phyloP scores from a whole-genome alignment of 768 basidiomycete genomes.

The Panellus pusillus region DNA sequence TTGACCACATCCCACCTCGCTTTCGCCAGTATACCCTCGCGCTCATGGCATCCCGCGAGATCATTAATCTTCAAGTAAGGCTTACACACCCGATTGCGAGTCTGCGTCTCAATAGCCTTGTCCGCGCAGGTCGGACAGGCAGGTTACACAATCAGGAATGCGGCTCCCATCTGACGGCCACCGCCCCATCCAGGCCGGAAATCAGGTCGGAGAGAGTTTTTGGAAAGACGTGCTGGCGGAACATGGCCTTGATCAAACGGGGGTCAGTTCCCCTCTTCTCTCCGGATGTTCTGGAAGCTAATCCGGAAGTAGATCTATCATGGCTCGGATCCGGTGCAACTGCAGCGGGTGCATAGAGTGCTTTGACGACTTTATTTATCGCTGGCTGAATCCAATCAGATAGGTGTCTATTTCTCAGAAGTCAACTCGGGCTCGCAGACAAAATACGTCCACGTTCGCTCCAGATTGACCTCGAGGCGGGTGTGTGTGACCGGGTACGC shows the following conservation, averaged over 20 bases:
- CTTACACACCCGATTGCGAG: neutral
- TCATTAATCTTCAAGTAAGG: slow-evolving; percentile 75
- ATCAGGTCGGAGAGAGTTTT: slow-evolving; percentile 82
- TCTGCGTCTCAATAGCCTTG: neutral
- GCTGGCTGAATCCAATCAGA: slow-evolving; percentile 38
- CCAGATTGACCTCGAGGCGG: slow-evolving; percentile 87
- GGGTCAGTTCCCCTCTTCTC: slow-evolving; percentile 46
- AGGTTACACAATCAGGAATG: slow-evolving; percentile 74
- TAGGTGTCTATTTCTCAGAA: slow-evolving; percentile 81
- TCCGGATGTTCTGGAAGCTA: slow-evolving; percentile 13
- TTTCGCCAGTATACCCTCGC: slow-evolving; percentile 11
- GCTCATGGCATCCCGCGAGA: slow-evolving; percentile 65
- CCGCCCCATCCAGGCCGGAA: slow-evolving; percentile 53
- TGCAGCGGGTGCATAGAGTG: slow-evolving; percentile 58
- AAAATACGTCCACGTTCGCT: slow-evolving; percentile 88
- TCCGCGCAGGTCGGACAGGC: slow-evolving; percentile 16
- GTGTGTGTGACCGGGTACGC: slow-evolving; percentile 77
- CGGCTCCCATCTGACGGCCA: slow-evolving; percentile 13
- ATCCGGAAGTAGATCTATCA: slow-evolving; percentile 53
- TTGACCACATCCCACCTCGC: neutral
- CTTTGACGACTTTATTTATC: neutral
- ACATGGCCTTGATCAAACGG: slow-evolving; percentile 74
- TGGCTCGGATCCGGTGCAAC: slow-evolving; percentile 73
- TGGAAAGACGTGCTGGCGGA: slow-evolving; percentile 88
- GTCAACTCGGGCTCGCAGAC: slow-evolving; percentile 48